phyloP scores from a whole-genome alignment of 495 filamentous ascomycete species.

The Aspergillus avenaceus region DNA sequence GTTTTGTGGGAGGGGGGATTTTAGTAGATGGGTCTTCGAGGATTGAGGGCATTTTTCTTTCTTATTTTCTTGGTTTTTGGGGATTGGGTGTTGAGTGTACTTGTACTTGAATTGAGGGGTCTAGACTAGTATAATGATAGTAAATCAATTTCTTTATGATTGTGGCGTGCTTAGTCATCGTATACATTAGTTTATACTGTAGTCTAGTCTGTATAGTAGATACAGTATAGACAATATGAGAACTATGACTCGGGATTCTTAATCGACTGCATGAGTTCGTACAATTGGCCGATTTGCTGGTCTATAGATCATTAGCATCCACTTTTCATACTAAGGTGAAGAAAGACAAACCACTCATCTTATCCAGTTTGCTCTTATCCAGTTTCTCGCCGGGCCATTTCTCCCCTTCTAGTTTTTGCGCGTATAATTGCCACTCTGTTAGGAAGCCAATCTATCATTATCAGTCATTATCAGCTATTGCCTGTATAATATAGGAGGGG shows the following conservation, averaged over 20 bases:
- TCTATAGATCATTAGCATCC: conserved; percentile 49
- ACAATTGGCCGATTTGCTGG: conserved; percentile 87
- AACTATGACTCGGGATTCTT: conserved; percentile 34
- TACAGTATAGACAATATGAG: neutral
- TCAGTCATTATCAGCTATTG: neutral
- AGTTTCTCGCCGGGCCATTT: conserved; percentile 74
- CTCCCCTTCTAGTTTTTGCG: conserved; percentile 83
- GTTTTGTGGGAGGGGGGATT: conserved; percentile 51
- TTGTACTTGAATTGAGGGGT: too few species aligned
- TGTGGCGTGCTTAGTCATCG: neutral
- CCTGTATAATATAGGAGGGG: too few species aligned
- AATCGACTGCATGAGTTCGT: conserved; percentile 89
- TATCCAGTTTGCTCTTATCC: conserved; percentile 74
- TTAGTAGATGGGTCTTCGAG: conserved; percentile 70
- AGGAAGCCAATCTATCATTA: conserved; percentile 80
- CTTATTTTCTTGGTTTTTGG: neutral
- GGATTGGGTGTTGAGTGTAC: neutral
- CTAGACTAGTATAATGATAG: too few species aligned
- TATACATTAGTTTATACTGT: too few species aligned
- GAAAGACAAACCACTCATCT: conserved; percentile 83
- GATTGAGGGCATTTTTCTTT: conserved; percentile 46
- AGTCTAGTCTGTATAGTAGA: too few species aligned
- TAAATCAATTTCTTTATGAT: too few species aligned
- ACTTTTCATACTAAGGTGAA: neutral
- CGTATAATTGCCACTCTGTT: conserved; percentile 94